Evolutionary conservation across 2,329 filamentous ascomycete genomes (phyloP), one percentile per base, ranked within the genome.

Genomic region (Neofusicoccum kwambonambiense): DNA sequence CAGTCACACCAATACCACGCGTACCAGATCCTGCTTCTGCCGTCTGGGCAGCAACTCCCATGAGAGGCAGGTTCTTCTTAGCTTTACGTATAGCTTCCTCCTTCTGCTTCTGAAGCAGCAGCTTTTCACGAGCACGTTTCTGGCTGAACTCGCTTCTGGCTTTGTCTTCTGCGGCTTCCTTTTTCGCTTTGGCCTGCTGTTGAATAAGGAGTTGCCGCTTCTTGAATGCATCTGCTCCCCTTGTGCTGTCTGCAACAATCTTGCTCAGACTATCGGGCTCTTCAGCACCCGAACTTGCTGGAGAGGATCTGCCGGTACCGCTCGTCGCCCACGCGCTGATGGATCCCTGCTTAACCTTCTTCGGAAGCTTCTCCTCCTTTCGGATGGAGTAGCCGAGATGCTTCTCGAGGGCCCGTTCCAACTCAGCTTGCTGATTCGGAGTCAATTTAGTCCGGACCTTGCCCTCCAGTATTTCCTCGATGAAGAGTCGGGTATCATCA

Each of bases 371-470:
- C 62, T 74, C 74, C 49, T 70, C 72, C 64, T 76, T 77, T 19
- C 68, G 65, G 45, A 78, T 66, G 7, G 74, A 67, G 34, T 75
- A 73, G 13, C 79, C 81, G n/a, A 79, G 69, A 70, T 83, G 78
- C 15, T 74, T 81, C 69, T 89, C 87, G n/a, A 88, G 75, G 17
- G 86, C 84, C 61, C 84, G 78, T 62, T 86, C 82, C 57, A 98
- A 82, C 77, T 97, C 91, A 11, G 93, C 94, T 69, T 93, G 92
- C 74, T 98, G 93, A 64, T 90, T 88, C 41, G 87, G 86, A 12
- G 86, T 91, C 69, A 98, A 80, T 70, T 96, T 97, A 1, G 93
- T 96, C 71, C 86, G 89, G 68, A 89, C 85, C 19, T 83, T 79
- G 65, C 84, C 83, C 66, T 86, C 87, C 64, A 90, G 81, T 66